Base-by-base conservation (phyloP, 1,139 yeast species). In the Suhomyces bokatorum region DNA sequence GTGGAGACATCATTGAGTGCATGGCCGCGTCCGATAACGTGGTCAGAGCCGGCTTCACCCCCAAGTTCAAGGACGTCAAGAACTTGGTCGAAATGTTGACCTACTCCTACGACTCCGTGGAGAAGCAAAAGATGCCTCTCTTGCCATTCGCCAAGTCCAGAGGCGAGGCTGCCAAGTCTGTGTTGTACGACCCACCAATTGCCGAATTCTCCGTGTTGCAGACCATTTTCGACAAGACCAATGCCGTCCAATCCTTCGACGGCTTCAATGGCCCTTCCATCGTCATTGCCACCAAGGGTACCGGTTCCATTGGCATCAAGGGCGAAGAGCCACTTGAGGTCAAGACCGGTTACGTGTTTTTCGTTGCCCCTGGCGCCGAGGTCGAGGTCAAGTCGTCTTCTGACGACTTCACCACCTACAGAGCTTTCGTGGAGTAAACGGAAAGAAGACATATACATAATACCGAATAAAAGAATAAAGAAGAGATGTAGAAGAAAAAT, bases 11-110 rank as follows among this genome's bases (percentile, higher is more conserved):
- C 56, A 91, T 93, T 59, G 99, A 93, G 70, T 95, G 99, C 73
- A 93, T 93, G 99, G 99, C 99, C 40, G 97, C 98, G 11, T 85
- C 96, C 33, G 99, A 93, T 66, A 93, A 93, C 60, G 99, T 93
- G 47, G 97, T 93, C 38, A 83, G 99, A 67, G 96, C 98, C 7
- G 99, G 99, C 9, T 93, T 93, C 74, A 93, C 99, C 12, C 99
- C 99, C 48, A 93, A 95, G 69, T 93, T 91, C 73, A 93, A 91
- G 70, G 99, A 95, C 66, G 98, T 93, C 46, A 70, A 84, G 52
- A 88, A 87, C 61, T 78, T 93, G 62, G 98, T 93, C 32, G 81
- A 79, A 43, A 89, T 88, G 95, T 80, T 93, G 66, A 91, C 97
- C 4, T 93, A 91, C 66, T 77, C 88, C 32, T 87, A 87, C 59